Conservation (phyloP, 2,329 filamentous ascomycete genomes). For the Pseudogymnoascus sp. region DNA sequence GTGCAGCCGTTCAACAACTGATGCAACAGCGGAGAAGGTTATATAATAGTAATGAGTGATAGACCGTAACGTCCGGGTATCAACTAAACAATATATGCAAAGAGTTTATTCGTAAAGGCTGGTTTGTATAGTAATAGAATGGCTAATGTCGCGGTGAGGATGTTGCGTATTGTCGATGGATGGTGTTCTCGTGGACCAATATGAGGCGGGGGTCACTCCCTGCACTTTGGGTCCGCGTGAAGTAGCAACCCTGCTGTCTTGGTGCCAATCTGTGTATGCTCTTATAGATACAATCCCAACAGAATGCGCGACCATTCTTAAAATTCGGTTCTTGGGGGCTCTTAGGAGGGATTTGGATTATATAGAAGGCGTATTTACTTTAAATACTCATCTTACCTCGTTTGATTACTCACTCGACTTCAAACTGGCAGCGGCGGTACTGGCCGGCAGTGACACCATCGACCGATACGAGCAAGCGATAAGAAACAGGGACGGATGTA, state of each 20-base stretch:
- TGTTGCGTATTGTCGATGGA: background rate
- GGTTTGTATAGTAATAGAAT: background rate
- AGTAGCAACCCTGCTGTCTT: conserved; percentile 6
- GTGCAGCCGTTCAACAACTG: background rate
- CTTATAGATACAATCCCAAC: background rate
- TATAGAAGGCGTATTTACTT: background rate
- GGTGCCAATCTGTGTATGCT: background rate
- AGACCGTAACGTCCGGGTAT: background rate
- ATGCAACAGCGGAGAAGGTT: background rate
- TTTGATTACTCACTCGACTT: background rate
- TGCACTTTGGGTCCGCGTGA: background rate
- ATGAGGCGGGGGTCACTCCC: conserved; percentile 5
- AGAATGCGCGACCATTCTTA: background rate
- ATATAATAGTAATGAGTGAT: background rate
- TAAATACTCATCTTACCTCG: background rate
- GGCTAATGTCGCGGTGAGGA: conserved; percentile 2
- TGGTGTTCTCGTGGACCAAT: conserved; percentile 5
- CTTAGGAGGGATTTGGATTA: background rate
- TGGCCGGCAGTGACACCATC: background rate
- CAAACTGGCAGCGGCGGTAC: background rate
- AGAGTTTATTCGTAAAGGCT: background rate
- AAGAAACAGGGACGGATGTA: background rate
- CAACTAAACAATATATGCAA: background rate
- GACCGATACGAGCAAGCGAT: background rate
- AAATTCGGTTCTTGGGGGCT: background rate